phyloP scores from a whole-genome alignment of 2,329 filamentous ascomycete genomes.

The Sphaerulina musiva region DNA sequence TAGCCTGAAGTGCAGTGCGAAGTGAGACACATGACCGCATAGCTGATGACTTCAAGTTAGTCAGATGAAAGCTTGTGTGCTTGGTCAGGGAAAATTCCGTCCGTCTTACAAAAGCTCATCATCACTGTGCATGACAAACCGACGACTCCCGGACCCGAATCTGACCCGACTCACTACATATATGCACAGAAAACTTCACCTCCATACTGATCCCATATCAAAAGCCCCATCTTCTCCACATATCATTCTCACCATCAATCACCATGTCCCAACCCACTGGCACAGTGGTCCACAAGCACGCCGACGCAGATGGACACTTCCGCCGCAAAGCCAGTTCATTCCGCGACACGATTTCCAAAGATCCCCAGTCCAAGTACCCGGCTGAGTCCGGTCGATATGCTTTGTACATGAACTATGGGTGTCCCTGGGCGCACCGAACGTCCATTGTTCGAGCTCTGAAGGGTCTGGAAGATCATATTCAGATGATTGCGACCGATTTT shows the following conservation, averaged over 20 bases:
- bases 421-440: conserved; percentile 56
- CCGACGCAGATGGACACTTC: conserved; percentile 47
- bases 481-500: conserved; percentile 42
- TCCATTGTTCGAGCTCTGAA: conserved; percentile 47
- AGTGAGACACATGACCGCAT: background rate
- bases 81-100: background rate
- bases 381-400: conserved; percentile 55
- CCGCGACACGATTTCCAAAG: conserved; percentile 50
- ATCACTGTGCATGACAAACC: background rate
- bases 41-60: background rate
- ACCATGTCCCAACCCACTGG: background rate
- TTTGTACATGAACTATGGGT: conserved; percentile 55
- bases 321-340: conserved; percentile 50
- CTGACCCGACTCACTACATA: background rate
- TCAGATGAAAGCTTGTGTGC: background rate
- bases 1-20: too few species aligned
- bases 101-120: background rate
- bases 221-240: too few species aligned
- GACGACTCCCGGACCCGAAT: background rate
- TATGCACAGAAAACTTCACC: background rate
- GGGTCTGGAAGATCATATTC: conserved; percentile 45
- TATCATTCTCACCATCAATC: background rate
- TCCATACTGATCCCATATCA: background rate
- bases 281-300: conserved; percentile 14
- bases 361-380: conserved; percentile 48